phyloP scores from a whole-genome alignment of 495 filamentous ascomycete species.

The Neurospora sp. region DNA sequence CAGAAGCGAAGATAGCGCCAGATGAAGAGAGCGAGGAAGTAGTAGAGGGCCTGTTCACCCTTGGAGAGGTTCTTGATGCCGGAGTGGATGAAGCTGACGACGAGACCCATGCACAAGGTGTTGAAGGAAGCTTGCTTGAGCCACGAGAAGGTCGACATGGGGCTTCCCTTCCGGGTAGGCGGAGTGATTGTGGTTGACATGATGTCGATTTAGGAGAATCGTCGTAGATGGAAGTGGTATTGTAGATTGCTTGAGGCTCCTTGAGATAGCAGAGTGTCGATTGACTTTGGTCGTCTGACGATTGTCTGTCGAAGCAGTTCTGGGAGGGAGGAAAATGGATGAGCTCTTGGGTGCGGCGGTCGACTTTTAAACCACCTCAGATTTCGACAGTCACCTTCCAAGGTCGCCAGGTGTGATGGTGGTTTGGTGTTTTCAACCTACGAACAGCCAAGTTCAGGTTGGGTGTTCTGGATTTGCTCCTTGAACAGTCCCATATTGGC shows the following conservation, averaged over 20 bases:
- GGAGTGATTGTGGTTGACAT: background rate
- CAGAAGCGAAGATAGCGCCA: conserved; percentile 38
- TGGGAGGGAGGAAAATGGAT: background rate
- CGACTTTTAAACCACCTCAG: background rate
- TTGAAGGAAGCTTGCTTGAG: background rate
- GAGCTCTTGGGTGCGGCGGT: background rate
- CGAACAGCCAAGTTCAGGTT: background rate
- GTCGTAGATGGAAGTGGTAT: background rate
- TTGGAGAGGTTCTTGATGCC: background rate
- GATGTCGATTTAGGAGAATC: background rate
- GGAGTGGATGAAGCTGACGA: background rate
- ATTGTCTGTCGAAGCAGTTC: background rate
- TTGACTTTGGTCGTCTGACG: background rate
- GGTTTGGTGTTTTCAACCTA: background rate
- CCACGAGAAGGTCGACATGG: background rate
- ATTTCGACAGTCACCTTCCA: background rate
- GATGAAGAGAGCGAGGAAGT: conserved; percentile 13
- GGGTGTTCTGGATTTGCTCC: background rate
- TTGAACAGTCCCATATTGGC: background rate
- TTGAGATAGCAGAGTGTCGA: background rate
- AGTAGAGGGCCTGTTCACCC: conserved; percentile 3
- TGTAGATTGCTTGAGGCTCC: background rate
- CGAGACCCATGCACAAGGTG: background rate
- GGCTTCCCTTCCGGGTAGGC: background rate
- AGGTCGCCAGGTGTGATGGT: background rate